Evolutionary conservation across 192 early-diverging fungal species (phyloP), one percentile per base, ranked within the genome.

Genomic region (Thoreauomyces humboldtii): DNA sequence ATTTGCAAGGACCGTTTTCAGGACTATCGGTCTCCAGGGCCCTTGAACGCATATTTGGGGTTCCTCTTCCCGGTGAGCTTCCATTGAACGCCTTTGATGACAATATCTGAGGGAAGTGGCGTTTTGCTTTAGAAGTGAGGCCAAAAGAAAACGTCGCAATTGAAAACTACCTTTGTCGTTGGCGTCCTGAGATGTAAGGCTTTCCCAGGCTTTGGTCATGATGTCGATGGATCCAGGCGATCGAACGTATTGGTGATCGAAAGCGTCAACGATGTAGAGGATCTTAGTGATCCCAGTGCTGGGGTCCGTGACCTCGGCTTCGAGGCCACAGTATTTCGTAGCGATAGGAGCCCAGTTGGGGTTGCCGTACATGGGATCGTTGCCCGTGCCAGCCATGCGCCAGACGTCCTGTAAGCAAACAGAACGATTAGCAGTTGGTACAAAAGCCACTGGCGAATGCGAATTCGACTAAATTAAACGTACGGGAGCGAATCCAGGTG

Each of bases 191-290:
- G 46, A 31, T 24, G 51, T 34, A 27, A 69, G 45, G 29, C 41
- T 21, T 29, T 69, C 67, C 67, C 67, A 69, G 0, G 46, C 14
- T 28, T 52, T 36, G 37, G 32, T 34, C 47, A 53, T 48, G 29
- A 63, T 31, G 47, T 69, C 67, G 46, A 69, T 69, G 46, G 29
- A 34, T 29, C 67, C 67, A 25, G 65, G 65, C 4, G 43, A 32
- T 21, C 28, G 55, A 22, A 69, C 59, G 28, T 47, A 61, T 22
- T 7, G 15, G 41, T 55, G 38, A 27, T 69, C 59, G 37, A 69
- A 69, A 4, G 59, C 67, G 25, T 69, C 67, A 12, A 55, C 35
- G 50, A 69, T 69, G 67, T 52, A 63, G 27, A 69, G 17, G 15
- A 25, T 62, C 55, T 50, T 43, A 17, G 15, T 44, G 0, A 21